Percentiles rank a stretch among this genome's conserved stretches.
phyloP scores from a whole-genome alignment of 306 rosid species.

The Prunus salicina region DNA sequence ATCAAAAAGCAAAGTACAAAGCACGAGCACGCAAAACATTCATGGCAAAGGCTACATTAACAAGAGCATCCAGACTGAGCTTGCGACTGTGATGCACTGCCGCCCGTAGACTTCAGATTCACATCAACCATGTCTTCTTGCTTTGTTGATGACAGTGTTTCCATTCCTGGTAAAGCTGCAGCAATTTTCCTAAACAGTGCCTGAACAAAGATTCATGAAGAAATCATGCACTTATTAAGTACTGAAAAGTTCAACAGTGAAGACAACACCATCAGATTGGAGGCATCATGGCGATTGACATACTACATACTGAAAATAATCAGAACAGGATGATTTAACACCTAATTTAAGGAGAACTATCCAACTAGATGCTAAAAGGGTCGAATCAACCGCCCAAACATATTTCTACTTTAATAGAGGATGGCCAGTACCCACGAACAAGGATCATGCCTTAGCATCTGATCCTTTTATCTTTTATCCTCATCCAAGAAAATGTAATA shows the following conservation, averaged over 20 bases:
- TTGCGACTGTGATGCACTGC: conserved; percentile 44
- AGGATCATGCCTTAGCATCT: neutral
- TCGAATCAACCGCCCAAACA: neutral
- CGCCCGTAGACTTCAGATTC: conserved; percentile 53
- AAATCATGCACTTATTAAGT: neutral
- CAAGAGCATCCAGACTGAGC: conserved; percentile 64
- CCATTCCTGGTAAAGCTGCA: conserved; percentile 88
- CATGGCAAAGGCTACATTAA: conserved; percentile 21
- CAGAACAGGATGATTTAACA: neutral
- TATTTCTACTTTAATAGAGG: too few relatives aligned
- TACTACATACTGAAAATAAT: neutral
- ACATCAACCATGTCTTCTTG: conserved; percentile 94
- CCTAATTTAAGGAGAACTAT: neutral
- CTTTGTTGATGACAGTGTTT: conserved; percentile 76
- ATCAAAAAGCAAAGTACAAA: conserved; percentile 18
- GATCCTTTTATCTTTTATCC: too few relatives aligned
- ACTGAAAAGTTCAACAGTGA: neutral
- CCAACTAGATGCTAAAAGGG: neutral
- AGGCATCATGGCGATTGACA: neutral
- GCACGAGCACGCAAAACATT: neutral
- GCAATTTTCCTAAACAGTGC: conserved; percentile 86
- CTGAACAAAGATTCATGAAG: conserved; percentile 24
- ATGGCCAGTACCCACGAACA: neutral
- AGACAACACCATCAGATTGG: neutral
- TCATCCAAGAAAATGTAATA: neutral